A percentile compares a stretch with the other conserved stretches of the same genome.
Conservation (phyloP, 108 stramenopile species). For the Nitzschia sp. region DNA sequence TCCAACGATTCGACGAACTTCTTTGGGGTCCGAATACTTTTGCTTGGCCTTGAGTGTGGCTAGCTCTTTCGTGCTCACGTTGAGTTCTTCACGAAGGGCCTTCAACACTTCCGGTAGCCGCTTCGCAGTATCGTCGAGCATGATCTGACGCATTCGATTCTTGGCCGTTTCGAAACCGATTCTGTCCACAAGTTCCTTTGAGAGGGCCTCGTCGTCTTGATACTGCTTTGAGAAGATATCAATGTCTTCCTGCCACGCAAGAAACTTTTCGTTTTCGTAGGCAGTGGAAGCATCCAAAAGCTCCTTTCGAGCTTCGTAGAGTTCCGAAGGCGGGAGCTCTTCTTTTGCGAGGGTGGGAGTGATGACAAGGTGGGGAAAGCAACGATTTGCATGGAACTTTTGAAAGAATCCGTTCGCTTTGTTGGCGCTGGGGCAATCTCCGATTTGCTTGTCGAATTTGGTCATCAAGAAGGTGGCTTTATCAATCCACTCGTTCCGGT, state of each 20-base stretch:
- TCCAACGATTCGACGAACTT: slow-evolving; percentile 43
- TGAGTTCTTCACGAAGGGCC: slow-evolving; percentile 52
- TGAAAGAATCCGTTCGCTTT: slow-evolving; percentile 77
- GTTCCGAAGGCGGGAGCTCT: slow-evolving; percentile 52
- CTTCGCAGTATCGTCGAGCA: slow-evolving; percentile 67
- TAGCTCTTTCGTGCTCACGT: slow-evolving; percentile 35
- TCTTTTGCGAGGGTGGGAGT: slow-evolving; percentile 69
- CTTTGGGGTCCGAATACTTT: slow-evolving; percentile 45
- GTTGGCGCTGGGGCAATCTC: slow-evolving; percentile 59
- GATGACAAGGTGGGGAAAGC: slow-evolving; percentile 65
- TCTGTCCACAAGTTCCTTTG: slow-evolving; percentile 10
- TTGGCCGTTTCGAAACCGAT: slow-evolving; percentile 62
- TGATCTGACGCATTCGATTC: slow-evolving; percentile 64
- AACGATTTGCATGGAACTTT: slow-evolving; percentile 55
- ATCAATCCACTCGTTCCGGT: slow-evolving; percentile 51
- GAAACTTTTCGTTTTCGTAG: slow-evolving; percentile 54
- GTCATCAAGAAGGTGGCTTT: slow-evolving; percentile 76
- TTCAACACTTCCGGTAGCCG: slow-evolving; percentile 70
- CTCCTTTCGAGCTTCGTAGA: slow-evolving; percentile 45
- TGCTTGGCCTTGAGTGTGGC: slow-evolving; percentile 46
- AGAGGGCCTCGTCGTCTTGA: neutral
- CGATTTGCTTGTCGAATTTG: slow-evolving; percentile 77
- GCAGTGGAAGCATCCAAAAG: slow-evolving; percentile 44
- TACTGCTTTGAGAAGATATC: slow-evolving; percentile 39
- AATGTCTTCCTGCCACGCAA: slow-evolving; percentile 48